phyloP scores from a whole-genome alignment of 148 eudicot genomes.

The Diospyros kaki region DNA sequence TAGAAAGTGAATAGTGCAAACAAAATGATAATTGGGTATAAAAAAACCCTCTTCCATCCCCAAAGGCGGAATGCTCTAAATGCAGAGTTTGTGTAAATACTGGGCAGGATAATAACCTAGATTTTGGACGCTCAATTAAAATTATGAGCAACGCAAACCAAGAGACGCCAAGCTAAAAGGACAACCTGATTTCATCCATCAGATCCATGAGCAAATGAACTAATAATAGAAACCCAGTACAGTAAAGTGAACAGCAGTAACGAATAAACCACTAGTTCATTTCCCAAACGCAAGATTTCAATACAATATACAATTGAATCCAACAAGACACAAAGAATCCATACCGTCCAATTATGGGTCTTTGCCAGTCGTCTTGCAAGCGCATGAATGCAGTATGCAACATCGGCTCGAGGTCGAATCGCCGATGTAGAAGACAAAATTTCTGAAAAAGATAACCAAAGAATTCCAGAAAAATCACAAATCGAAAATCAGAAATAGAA shows the following conservation, averaged over 20 bases:
- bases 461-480: too few relatives aligned
- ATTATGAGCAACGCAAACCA: too few relatives aligned
- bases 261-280: not conserved
- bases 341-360: constrained; percentile 96
- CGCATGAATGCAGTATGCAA: constrained; percentile 85
- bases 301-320: not conserved
- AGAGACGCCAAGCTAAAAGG: not conserved
- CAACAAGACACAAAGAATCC: not conserved
- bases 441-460: constrained; percentile 36
- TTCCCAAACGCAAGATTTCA: not conserved
- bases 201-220: not conserved
- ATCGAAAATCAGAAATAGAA: constrained; percentile 2
- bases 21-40: too few relatives aligned
- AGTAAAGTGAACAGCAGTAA: not conserved
- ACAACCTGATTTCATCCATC: not conserved
- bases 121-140: too few relatives aligned
- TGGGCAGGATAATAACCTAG: too few relatives aligned
- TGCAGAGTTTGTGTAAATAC: too few relatives aligned
- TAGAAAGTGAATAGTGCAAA: too few relatives aligned
- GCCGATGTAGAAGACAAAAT: constrained; percentile 73
- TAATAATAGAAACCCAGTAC: not conserved
- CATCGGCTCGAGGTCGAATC: constrained; percentile 84
- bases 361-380: constrained; percentile 79
- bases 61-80: too few relatives aligned
- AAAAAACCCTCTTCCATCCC: too few relatives aligned